These are phyloP conservation scores for Aspergillus sp. DNA, from an alignment of 2,329 filamentous ascomycete genomes.

Conservation along the genomic window DNA sequence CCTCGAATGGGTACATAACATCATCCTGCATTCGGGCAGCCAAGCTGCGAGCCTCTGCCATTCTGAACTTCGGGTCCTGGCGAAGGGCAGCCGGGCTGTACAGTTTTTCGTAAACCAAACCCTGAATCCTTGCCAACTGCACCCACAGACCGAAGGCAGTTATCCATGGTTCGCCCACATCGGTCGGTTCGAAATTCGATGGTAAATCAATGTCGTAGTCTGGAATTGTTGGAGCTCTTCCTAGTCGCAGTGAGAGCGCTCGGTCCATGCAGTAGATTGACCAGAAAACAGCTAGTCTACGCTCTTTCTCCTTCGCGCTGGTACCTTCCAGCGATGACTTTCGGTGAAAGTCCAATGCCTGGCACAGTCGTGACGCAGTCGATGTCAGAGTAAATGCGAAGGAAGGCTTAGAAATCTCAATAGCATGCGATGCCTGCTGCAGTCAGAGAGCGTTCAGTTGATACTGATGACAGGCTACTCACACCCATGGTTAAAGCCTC, in stretches of 20 bases:
- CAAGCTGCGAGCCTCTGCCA: constrained; percentile 33
- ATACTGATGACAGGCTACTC: constrained; percentile 28
- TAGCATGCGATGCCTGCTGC: constrained; percentile 61
- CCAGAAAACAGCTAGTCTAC: constrained; percentile 58
- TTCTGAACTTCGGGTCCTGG: constrained; percentile 32
- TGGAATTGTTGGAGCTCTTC: constrained; percentile 61
- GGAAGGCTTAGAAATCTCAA: constrained; percentile 65
- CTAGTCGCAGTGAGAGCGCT: constrained; percentile 62
- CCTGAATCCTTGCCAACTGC: constrained; percentile 60
- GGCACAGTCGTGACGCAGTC: constrained; percentile 63
- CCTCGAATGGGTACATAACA: constrained; percentile 38
- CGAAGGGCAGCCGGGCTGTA: constrained; percentile 49
- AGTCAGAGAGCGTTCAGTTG: constrained; percentile 9
- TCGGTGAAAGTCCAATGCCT: constrained; percentile 65
- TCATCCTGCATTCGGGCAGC: constrained; percentile 33
- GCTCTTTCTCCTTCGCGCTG: constrained; percentile 33
- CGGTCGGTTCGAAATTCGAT: constrained; percentile 18
- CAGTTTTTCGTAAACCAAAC: constrained; percentile 62
- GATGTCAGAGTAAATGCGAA: constrained; percentile 68
- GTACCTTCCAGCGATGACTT: constrained; percentile 33
- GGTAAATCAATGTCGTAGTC: constrained; percentile 63
- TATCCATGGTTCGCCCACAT: constrained; percentile 42
- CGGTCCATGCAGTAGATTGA: constrained; percentile 64
- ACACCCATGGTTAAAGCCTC: constrained; percentile 65
- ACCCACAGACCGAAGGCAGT: constrained; percentile 60